These are phyloP conservation scores for Toxoplasma gondii DNA, from an alignment of 169 alveolate species.

Conservation along the genomic window DNA sequence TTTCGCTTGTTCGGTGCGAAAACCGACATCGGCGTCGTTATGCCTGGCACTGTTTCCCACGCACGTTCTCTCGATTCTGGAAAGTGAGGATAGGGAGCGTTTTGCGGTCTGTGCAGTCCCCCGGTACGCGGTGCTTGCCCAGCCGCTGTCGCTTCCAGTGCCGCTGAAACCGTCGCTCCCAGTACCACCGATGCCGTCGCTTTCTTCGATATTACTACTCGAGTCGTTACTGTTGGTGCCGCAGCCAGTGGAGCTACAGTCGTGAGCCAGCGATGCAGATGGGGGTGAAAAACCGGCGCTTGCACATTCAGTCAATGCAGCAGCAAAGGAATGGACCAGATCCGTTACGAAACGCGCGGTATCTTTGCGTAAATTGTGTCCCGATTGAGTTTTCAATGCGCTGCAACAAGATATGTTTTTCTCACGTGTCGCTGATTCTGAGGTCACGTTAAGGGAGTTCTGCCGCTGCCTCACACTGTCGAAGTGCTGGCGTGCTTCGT, in stretches of 20 bases:
- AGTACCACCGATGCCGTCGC: not conserved
- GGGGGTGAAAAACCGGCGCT: not conserved
- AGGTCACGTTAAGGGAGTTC: not conserved
- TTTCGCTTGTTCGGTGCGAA: too few relatives aligned
- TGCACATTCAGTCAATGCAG: not conserved
- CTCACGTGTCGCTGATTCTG: not conserved
- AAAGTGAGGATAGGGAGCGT: too few relatives aligned
- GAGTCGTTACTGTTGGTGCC: not conserved
- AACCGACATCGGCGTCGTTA: not conserved
- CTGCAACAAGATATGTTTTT: too few relatives aligned
- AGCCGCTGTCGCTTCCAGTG: not conserved
- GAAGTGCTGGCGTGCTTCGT: not conserved
- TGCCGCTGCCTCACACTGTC: not conserved
- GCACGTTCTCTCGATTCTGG: too few relatives aligned
- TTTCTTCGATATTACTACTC: not conserved
- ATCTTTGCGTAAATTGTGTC: not conserved
- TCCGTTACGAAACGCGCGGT: not conserved
- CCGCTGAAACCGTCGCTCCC: not conserved
- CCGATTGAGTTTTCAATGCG: not conserved
- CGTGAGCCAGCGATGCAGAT: not conserved
- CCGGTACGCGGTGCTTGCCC: not conserved
- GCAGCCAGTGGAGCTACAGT: not conserved
- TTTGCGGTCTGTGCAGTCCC: too few relatives aligned
- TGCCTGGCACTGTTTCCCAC: not conserved
- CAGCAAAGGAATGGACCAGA: not conserved